Evolutionary conservation across 176 grass and related monocot species (phyloP).

Genomic region (Ensete ventricosum): DNA sequence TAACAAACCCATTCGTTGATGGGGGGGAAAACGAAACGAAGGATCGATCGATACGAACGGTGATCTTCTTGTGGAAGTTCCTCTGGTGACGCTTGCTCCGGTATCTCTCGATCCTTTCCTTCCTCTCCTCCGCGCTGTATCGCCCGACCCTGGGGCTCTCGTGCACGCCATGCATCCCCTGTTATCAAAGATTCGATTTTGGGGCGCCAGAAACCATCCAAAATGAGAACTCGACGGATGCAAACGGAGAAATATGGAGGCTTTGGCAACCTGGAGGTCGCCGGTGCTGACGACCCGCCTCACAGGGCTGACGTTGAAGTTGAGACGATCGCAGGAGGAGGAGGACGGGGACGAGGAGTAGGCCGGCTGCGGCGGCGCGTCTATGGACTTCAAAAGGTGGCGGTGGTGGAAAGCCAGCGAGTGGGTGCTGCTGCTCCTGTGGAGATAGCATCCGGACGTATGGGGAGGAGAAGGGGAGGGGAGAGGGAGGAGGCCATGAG

Average conservation of each 20-base stretch:
- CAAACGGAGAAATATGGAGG: not conserved
- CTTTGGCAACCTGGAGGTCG: conserved; percentile 55
- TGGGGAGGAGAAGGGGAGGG: conserved; percentile 27
- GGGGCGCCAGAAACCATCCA: not conserved
- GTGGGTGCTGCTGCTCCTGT: conserved; percentile 51
- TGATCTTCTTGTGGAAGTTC: conserved; percentile 96
- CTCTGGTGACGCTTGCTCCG: conserved; percentile 74
- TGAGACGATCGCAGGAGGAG: conserved; percentile 45
- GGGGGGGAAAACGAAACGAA: not conserved
- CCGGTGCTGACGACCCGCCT: conserved; percentile 79
- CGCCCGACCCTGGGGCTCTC: conserved; percentile 43
- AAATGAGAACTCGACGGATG: not conserved
- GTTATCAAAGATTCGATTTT: conserved; percentile 19
- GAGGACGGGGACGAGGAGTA: conserved; percentile 48
- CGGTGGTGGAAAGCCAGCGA: conserved; percentile 30
- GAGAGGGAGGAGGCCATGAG: conserved; percentile 20
- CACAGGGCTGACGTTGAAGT: conserved; percentile 43
- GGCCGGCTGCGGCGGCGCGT: conserved; percentile 30
- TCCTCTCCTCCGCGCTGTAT: conserved; percentile 72
- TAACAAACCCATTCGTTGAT: not conserved
- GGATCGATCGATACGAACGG: conserved; percentile 23
- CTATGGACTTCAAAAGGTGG: not conserved
- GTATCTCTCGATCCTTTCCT: conserved; percentile 69
- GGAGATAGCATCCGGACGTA: conserved; percentile 32
- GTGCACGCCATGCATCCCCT: conserved; percentile 47